These are phyloP conservation scores for Arachis stenosperma DNA, from an alignment of 306 rosid species.

Conservation along the genomic window DNA sequence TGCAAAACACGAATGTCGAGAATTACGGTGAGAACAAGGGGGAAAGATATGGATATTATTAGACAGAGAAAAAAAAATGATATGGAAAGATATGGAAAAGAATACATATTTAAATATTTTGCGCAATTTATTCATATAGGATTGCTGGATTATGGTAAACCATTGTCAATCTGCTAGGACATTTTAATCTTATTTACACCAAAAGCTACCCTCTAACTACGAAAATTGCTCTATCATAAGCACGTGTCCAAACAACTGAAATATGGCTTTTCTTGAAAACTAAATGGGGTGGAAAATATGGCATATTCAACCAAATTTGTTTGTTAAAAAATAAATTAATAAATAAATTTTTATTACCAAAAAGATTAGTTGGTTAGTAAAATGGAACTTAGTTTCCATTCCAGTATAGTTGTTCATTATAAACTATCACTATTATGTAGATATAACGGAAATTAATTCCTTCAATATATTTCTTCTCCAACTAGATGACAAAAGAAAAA, in stretches of 20 bases:
- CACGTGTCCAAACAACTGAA: background rate
- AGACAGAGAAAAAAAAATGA: too few species aligned
- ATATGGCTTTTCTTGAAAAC: too few species aligned
- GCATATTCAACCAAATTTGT: too few species aligned
- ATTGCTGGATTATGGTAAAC: background rate
- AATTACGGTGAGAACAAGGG: too few species aligned
- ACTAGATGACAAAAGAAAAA: background rate
- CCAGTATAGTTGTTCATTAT: background rate
- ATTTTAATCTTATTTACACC: background rate
- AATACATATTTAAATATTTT: too few species aligned
- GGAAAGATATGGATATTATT: too few species aligned
- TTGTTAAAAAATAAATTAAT: too few species aligned
- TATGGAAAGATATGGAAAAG: too few species aligned
- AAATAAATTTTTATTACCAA: too few species aligned
- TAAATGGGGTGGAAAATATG: too few species aligned
- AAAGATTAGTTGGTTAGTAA: background rate
- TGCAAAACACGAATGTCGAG: constrained; percentile 28
- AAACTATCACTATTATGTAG: background rate
- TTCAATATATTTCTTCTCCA: background rate
- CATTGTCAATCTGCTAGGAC: too few species aligned
- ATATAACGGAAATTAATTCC: background rate
- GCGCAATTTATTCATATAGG: background rate
- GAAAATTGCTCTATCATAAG: background rate
- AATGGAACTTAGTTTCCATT: background rate
- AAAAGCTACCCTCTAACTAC: background rate